A percentile compares a stretch with the other conserved stretches of the same genome.
phyloP scores from a whole-genome alignment of 306 rosid species.

The Lupinus albus region DNA sequence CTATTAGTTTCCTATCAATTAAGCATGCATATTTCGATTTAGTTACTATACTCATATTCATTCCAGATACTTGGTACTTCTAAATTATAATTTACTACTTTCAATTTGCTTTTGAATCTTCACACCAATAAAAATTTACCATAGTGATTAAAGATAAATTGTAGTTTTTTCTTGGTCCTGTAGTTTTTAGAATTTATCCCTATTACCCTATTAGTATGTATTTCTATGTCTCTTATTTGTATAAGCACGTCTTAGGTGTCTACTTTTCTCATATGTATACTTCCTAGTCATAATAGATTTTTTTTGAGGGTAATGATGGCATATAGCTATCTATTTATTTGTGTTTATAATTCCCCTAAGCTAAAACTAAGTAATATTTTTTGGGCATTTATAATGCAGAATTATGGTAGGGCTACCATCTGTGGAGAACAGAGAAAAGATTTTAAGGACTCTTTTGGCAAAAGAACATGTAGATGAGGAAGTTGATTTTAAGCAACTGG shows the following conservation, averaged over 20 bases:
- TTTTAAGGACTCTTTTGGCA: constrained; percentile 67
- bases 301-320: constrained; percentile 10
- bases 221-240: neutral
- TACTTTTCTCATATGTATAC: neutral
- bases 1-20: constrained; percentile 16
- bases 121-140: neutral
- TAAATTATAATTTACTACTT: no score
- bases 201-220: no score
- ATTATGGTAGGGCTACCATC: constrained; percentile 93
- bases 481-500: constrained; percentile 73
- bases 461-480: constrained; percentile 70
- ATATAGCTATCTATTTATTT: neutral
- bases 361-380: neutral
- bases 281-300: neutral
- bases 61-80: neutral
- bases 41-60: neutral
- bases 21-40: neutral
- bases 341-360: constrained; percentile 13
- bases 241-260: neutral
- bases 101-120: neutral
- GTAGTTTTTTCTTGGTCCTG: neutral
- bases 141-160: neutral
- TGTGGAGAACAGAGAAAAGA: constrained; percentile 82
- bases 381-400: constrained; percentile 54
- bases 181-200: no score